A percentile compares a stretch with the other conserved stretches of the same genome.
Conservation (phyloP, 257 asterid genomes). For the Solanum rostratum region DNA sequence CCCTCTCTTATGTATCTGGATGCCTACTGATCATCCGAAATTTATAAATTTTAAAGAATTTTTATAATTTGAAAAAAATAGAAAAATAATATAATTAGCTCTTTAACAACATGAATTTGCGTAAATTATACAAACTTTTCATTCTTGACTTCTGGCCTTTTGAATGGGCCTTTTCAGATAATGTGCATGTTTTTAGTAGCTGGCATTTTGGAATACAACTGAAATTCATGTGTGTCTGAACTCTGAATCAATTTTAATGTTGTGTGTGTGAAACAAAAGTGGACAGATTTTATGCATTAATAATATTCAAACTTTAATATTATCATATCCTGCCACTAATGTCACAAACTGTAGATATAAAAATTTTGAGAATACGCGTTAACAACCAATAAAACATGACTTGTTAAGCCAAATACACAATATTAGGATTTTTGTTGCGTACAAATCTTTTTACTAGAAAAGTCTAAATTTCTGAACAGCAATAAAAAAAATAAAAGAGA, state of each 20-base stretch:
- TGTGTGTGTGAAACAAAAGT: not conserved
- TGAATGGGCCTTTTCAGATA: not conserved
- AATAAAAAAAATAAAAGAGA: no score
- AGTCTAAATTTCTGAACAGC: not conserved
- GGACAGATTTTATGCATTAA: not conserved
- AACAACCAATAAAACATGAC: not conserved
- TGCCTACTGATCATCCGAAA: no score
- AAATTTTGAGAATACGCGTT: not conserved
- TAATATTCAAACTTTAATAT: not conserved
- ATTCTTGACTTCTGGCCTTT: not conserved
- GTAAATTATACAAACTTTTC: not conserved
- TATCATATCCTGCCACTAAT: not conserved
- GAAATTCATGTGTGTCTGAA: not conserved
- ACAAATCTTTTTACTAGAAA: not conserved
- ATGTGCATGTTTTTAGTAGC: not conserved
- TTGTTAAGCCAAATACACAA: not conserved
- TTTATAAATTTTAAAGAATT: no score
- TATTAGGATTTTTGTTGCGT: not conserved
- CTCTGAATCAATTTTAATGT: not conserved
- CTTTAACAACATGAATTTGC: no score
- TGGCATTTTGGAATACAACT: not conserved
- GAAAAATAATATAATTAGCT: no score
- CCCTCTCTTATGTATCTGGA: no score
- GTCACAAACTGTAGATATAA: not conserved
- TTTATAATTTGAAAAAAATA: no score